A percentile compares a stretch with the other conserved stretches of the same genome.
phyloP scores from a whole-genome alignment of 2,329 filamentous ascomycete genomes.

The Cytospora schulzeri region DNA sequence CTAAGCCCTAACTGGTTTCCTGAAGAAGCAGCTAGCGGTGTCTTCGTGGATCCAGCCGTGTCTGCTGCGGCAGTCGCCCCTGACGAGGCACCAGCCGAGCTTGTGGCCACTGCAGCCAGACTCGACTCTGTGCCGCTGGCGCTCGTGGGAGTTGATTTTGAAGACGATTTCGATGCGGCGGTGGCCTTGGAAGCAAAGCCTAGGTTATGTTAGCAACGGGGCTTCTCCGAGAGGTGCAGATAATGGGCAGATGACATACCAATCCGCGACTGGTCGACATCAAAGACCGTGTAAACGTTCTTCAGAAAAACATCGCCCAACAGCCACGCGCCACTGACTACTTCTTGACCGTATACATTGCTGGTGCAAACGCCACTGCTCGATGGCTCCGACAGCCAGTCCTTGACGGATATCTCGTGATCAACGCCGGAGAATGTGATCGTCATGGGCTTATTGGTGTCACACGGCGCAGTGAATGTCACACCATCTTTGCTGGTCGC shows the following conservation, averaged over 20 bases:
- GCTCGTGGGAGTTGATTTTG: slow-evolving; percentile 9
- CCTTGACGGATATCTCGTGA: slow-evolving; percentile 68
- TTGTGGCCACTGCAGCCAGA: slow-evolving; percentile 6
- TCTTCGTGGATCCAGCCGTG: slow-evolving; percentile 28
- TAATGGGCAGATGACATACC: slow-evolving; percentile 47
- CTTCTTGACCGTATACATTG: slow-evolving; percentile 73
- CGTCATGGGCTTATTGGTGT: slow-evolving; percentile 60
- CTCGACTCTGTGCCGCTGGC: slow-evolving; percentile 4
- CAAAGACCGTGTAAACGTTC: slow-evolving; percentile 87
- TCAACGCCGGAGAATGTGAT: slow-evolving; percentile 69
- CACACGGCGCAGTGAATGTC: slow-evolving; percentile 74
- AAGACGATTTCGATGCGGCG: slow-evolving; percentile 29
- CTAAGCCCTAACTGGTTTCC: slow-evolving; percentile 32
- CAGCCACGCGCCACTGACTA: slow-evolving; percentile 72
- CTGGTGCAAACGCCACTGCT: slow-evolving; percentile 60
- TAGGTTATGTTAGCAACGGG: slow-evolving; percentile 25
- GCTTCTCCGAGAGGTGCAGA: neutral
- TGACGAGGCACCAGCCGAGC: slow-evolving; percentile 12
- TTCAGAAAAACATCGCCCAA: slow-evolving; percentile 85
- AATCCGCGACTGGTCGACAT: slow-evolving; percentile 68
- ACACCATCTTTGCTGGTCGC: slow-evolving; percentile 58
- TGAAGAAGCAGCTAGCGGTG: slow-evolving; percentile 33
- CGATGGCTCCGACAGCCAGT: slow-evolving; percentile 64
- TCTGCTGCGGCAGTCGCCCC: slow-evolving; percentile 31
- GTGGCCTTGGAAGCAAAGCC: slow-evolving; percentile 42